Percentiles rank a stretch among this genome's conserved stretches.
Conservation (phyloP, 2,329 filamentous ascomycete species). For the Beauveria medogensis region DNA sequence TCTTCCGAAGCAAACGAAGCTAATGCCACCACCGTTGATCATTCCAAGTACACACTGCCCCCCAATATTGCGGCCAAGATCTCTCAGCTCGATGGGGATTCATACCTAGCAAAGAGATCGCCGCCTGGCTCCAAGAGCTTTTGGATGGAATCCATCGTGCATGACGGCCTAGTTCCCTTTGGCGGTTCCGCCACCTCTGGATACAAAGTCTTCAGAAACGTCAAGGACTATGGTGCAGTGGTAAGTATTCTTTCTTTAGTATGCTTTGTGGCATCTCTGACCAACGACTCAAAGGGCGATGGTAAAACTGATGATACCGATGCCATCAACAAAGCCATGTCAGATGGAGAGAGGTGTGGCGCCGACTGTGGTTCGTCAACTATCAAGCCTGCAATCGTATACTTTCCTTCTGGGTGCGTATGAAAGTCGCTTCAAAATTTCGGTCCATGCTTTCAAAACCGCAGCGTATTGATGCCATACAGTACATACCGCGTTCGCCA, state of each 20-base stretch:
- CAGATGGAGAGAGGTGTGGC: constrained; percentile 12
- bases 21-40: not conserved
- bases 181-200: constrained; percentile 2
- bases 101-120: not conserved
- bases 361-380: constrained; percentile 13
- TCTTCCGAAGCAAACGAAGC: not conserved
- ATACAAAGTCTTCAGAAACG: constrained; percentile 8
- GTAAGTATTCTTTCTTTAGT: not conserved
- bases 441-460: not conserved
- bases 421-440: not conserved
- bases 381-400: constrained; percentile 14
- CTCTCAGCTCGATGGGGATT: not conserved
- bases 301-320: constrained; percentile 29
- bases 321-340: constrained; percentile 16
- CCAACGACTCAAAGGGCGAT: constrained; percentile 25
- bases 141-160: constrained; percentile 3
- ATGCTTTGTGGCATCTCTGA: not conserved
- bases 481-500: constrained; percentile 14
- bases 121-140: not conserved
- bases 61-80: not conserved
- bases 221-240: constrained; percentile 7
- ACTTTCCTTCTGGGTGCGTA: constrained; percentile 16
- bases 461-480: not conserved
- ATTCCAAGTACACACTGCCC: constrained; percentile 1
- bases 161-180: constrained; percentile 4